A percentile compares a stretch with the other conserved stretches of the same genome.
These are phyloP conservation scores for Pouteria campechiana DNA, from an alignment of 179 eudicot genomes.

Conservation along the genomic window DNA sequence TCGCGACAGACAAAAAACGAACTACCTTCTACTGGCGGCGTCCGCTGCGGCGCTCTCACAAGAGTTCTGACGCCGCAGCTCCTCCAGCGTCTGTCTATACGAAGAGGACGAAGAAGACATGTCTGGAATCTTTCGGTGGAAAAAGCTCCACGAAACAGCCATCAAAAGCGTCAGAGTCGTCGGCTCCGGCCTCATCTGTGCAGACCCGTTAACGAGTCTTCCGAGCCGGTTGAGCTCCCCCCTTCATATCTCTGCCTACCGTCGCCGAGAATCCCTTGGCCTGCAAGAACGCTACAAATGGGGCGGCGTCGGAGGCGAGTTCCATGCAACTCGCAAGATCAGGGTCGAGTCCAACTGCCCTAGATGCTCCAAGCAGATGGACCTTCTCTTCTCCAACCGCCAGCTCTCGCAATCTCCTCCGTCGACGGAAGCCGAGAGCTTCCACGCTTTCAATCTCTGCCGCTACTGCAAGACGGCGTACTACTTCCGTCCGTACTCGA, in stretches of 20 bases:
- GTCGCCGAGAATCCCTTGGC: slow-evolving; percentile 16
- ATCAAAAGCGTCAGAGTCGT: neutral
- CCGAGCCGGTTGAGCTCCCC: slow-evolving; percentile 9
- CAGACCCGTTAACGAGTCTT: neutral
- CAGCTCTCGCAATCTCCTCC: slow-evolving; percentile 25
- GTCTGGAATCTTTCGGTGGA: slow-evolving; percentile 22
- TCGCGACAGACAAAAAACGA: no score
- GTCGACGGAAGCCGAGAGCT: slow-evolving; percentile 19
- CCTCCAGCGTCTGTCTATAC: no score
- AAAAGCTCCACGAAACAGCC: slow-evolving; percentile 6
- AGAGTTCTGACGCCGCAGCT: no score
- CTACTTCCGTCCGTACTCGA: slow-evolving; percentile 55
- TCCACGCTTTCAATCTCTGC: slow-evolving; percentile 63
- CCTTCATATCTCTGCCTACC: slow-evolving; percentile 1
- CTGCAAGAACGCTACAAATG: slow-evolving; percentile 50
- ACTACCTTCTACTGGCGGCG: no score
- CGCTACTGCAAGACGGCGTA: slow-evolving; percentile 65
- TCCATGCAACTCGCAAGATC: slow-evolving; percentile 24
- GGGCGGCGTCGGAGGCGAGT: slow-evolving; percentile 29
- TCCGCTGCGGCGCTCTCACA: no score
- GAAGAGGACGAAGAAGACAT: no score
- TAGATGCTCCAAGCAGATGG: slow-evolving; percentile 70
- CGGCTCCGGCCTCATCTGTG: neutral
- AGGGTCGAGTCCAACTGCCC: slow-evolving; percentile 85
- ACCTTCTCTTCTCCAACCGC: slow-evolving; percentile 64